Base-by-base conservation (phyloP, 2,329 filamentous ascomycete species). In the Diaporthe sp. region DNA sequence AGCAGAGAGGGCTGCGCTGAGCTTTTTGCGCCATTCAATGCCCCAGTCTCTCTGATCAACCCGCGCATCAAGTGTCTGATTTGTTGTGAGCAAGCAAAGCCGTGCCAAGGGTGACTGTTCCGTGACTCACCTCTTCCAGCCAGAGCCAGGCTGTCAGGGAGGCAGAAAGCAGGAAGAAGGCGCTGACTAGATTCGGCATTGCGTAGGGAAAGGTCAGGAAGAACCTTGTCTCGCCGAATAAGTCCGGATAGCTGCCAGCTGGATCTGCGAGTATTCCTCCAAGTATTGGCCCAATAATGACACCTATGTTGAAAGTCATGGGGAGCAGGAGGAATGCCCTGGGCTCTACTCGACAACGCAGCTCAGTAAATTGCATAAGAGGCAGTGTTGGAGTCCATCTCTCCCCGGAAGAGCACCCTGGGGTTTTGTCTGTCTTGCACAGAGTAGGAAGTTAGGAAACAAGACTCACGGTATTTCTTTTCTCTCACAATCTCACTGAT, bases 251-350 rank as follows among this genome's bases (percentile, higher is more conserved):
- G 72, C 82, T 84, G 25, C 79, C 81, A 1, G 84, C 84, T 4
- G 85, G 86, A 59, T 88, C 85, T 4, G 86, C 86, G 13, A 88
- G 81, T 13, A 87, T 17, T 6, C 86, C 86, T 37, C 86, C 82
- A 3, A 91, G 78, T 13, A 90, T 83, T 0, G 89, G 89, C 0
- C 89, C 89, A n/a, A 90, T 83, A 56, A 91, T 90, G 65, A 90
- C 86, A 17, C 90, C 90, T 27, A 92, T 86, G 77, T 95, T 95
- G 82, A 93, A 94, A 30, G 92, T 94, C 92, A 95, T 94, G 2
- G 85, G 85, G 39, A 87, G 75, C n/a, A 86, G 77, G 19, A 86
- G 73, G 59, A 87, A 87, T 0, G 85, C 85, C 5, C 84, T 78
- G 0, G 84, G 84, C 63, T 87, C 63, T 66, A 22, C n/a, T 19